Conservation (phyloP, 352 stramenopile genomes). For the Phytophthora pistaciae region DNA sequence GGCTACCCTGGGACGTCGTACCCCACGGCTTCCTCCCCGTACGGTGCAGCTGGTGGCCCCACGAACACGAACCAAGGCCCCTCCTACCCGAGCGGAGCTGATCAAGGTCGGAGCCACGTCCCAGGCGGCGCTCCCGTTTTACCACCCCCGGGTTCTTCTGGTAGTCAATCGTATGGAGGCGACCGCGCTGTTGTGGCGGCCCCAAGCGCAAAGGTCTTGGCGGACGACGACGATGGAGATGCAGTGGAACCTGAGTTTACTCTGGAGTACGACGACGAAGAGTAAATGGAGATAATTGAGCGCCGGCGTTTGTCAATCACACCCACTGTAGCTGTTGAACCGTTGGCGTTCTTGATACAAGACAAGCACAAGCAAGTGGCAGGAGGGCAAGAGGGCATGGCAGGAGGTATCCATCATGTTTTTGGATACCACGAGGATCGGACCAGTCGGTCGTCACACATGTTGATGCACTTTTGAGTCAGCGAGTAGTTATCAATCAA, state of each 20-base stretch:
- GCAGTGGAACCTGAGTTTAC: conserved; percentile 70
- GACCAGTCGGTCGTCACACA: not conserved
- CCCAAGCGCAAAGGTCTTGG: conserved; percentile 29
- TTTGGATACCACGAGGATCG: not conserved
- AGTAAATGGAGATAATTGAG: conserved; percentile 53
- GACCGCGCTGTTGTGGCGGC: conserved; percentile 2
- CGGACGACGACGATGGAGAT: conserved; percentile 74
- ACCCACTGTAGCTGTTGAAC: conserved; percentile 3
- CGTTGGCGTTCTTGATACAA: not conserved
- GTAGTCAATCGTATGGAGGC: conserved; percentile 31
- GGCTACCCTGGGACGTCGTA: conserved; percentile 27
- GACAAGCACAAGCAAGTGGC: conserved; percentile 6
- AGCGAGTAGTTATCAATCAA: conserved; percentile 5
- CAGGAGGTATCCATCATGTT: conserved; percentile 11
- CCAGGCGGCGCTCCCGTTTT: conserved; percentile 29
- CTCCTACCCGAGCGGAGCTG: conserved; percentile 20
- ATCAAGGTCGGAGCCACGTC: conserved; percentile 33
- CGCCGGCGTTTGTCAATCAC: conserved; percentile 29
- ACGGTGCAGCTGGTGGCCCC: conserved; percentile 17
- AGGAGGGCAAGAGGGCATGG: not conserved
- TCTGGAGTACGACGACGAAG: conserved; percentile 83
- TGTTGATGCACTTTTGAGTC: conserved; percentile 16
- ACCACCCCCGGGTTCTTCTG: conserved; percentile 26
- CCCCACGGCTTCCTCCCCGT: conserved; percentile 29
- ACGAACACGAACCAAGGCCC: conserved; percentile 28